These are phyloP conservation scores for Mucor circinelloides DNA, from an alignment of 371 early-diverging fungal species.

Conservation along the genomic window DNA sequence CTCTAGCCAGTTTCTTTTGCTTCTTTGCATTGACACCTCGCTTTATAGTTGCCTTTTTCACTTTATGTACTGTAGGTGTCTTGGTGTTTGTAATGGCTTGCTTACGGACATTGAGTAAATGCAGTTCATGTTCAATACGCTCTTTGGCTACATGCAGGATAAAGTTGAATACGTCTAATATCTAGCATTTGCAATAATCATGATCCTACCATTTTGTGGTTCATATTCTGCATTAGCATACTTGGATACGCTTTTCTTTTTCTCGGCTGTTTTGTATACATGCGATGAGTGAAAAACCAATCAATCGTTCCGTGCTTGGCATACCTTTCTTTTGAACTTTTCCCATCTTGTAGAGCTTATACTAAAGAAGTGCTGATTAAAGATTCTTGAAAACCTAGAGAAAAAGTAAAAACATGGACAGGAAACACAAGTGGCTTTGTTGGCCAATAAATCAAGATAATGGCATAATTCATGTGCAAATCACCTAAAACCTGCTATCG, in stretches of 20 bases:
- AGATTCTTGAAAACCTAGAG: neutral
- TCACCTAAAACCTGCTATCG: too few relatives aligned
- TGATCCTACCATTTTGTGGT: conserved; percentile 20
- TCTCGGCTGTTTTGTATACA: neutral
- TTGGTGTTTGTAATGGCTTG: conserved; percentile 18
- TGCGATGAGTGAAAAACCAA: too few relatives aligned
- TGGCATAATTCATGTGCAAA: neutral
- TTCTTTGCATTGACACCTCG: conserved; percentile 23
- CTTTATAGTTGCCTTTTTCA: conserved; percentile 25
- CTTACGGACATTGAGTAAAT: conserved; percentile 24
- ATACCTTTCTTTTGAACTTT: conserved; percentile 20
- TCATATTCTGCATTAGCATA: conserved; percentile 12
- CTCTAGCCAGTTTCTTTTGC: conserved; percentile 31
- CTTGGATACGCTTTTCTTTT: conserved; percentile 1
- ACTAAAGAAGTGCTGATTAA: neutral
- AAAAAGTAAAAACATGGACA: conserved; percentile 1
- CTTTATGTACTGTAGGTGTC: conserved; percentile 20
- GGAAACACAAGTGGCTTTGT: neutral
- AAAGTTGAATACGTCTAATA: neutral
- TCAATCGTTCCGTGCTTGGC: neutral
- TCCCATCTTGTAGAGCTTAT: conserved; percentile 2
- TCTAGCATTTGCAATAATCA: neutral
- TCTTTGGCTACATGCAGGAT: conserved; percentile 22
- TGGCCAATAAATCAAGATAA: neutral
- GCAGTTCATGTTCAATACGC: conserved; percentile 29